Base-by-base conservation (phyloP, 1,284 basidiomycete genomes). In the Ganoderma resinaceum region DNA sequence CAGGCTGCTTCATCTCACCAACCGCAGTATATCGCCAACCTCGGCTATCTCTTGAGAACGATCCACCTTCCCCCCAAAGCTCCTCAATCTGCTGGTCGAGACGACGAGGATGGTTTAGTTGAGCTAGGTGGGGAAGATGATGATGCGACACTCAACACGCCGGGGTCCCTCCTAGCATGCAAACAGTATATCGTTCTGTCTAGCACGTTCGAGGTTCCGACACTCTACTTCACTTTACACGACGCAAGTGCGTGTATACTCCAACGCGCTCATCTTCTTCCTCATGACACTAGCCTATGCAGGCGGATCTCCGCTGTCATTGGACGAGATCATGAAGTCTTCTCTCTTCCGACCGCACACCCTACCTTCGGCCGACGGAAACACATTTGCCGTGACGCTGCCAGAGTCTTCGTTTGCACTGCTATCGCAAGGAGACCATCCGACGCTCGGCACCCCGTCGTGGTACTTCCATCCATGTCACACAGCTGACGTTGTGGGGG, bases 401-500 rank as follows among this genome's bases (percentile, higher is more conserved):
- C 82, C 84, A 1, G 79, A 77, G 11, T 83, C 87, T 0, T 78
- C 86, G 2, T 91, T 94, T 74, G 92, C 94, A 20, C 78, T 95
- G 37, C 80, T 96, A 16, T 93, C 93, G 5, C 92, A 94, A 73
- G 93, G 92, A 20, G 94, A 96, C 67, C 94, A 95, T 75, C 94
- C 93, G 0, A 88, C 85, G 2, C 82, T 91, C 23, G 90, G 88
- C 20, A 88, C 82, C 9, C 89, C 91, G 14, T 90, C 87, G 66
- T 96, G 93, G 93, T 94, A 91, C 76, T 80, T 96, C 52, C 94
- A 96, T 76, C 94, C 94, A 8, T 96, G 94, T 76, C 89, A 93
- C 77, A 93, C 91, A 3, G 83, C 84, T 7, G 78, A 79, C 35
- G 87, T 89, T 1, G 86, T 95, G 4, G 80, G 82, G 31, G 94